These are phyloP conservation scores for Amylostereum areolatum DNA, from an alignment of 1,284 basidiomycete species.

Conservation along the genomic window DNA sequence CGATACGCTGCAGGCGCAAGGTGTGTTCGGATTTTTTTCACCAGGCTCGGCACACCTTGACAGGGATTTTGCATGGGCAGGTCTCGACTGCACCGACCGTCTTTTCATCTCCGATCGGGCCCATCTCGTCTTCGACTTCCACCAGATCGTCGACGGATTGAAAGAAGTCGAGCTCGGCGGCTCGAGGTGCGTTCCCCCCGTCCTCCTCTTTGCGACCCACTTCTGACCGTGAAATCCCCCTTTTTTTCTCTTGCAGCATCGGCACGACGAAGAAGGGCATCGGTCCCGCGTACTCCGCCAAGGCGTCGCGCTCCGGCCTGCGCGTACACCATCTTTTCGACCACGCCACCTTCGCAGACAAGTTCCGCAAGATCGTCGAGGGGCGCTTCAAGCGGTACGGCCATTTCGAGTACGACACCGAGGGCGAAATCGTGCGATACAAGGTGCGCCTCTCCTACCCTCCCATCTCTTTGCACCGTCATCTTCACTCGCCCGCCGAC, in stretches of 20 bases:
- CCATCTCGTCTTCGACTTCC: slow-evolving; percentile 97
- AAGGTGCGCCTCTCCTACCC: slow-evolving; percentile 49
- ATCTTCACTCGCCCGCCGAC: too few relatives aligned
- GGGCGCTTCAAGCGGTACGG: slow-evolving; percentile 98
- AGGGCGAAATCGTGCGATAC: slow-evolving; percentile 92
- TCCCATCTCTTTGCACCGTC: slow-evolving; percentile 1
- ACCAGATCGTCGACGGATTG: slow-evolving; percentile 98
- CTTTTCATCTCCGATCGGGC: slow-evolving; percentile 95
- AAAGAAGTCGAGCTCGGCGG: slow-evolving; percentile 98
- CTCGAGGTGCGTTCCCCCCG: slow-evolving; percentile 51
- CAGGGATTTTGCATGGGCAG: slow-evolving; percentile 31
- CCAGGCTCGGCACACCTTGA: not conserved
- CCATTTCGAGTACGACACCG: slow-evolving; percentile 97
- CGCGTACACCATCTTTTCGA: slow-evolving; percentile 97
- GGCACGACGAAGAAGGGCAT: slow-evolving; percentile 98
- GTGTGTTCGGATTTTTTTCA: slow-evolving; percentile 32
- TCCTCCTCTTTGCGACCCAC: not conserved
- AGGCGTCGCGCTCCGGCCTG: slow-evolving; percentile 93
- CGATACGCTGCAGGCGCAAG: slow-evolving; percentile 82
- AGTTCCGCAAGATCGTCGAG: slow-evolving; percentile 95
- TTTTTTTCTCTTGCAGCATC: slow-evolving; percentile 48
- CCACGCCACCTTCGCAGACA: slow-evolving; percentile 77
- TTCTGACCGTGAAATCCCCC: not conserved
- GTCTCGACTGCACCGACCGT: slow-evolving; percentile 81
- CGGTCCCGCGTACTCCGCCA: slow-evolving; percentile 96